phyloP scores from a whole-genome alignment of 164 flowering plant species.

The Kingdonia uniflora region DNA sequence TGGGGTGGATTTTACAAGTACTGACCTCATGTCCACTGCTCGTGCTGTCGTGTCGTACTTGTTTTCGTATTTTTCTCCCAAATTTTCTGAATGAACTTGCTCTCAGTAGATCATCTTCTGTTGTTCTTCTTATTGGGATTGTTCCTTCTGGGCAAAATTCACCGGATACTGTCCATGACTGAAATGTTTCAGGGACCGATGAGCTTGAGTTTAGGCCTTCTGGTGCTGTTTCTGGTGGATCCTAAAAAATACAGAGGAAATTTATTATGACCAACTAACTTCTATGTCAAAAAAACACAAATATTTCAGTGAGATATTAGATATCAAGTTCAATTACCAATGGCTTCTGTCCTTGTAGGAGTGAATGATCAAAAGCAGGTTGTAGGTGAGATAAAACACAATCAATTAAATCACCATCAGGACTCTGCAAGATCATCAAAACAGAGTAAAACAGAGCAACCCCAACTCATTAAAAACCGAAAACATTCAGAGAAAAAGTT shows the following conservation, averaged over 20 bases:
- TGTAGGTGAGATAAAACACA: constrained; percentile 82
- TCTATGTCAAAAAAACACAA: too few relatives aligned
- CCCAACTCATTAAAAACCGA: background rate
- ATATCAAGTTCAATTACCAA: constrained; percentile 33
- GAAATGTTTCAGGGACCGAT: constrained; percentile 33
- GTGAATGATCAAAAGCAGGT: constrained; percentile 98
- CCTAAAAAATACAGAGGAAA: constrained; percentile 27
- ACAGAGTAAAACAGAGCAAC: background rate
- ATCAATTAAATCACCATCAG: constrained; percentile 93
- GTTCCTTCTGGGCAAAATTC: constrained; percentile 87
- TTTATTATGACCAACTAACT: too few relatives aligned
- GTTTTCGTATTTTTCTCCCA: constrained; percentile 51
- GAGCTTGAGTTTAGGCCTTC: constrained; percentile 27
- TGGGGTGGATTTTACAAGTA: background rate
- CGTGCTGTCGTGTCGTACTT: constrained; percentile 53
- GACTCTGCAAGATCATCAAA: constrained; percentile 55
- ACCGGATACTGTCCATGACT: constrained; percentile 59
- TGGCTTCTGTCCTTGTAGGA: constrained; percentile 69
- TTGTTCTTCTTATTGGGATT: constrained; percentile 85
- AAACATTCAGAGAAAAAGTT: background rate
- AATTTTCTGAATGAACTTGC: constrained; percentile 48
- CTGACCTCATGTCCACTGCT: constrained; percentile 92
- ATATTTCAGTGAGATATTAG: background rate
- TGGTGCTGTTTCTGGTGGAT: constrained; percentile 73
- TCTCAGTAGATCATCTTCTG: constrained; percentile 60